Evolutionary conservation across 176 grass and related monocot genomes (phyloP).

Genomic region (Elymus sibiricus): DNA sequence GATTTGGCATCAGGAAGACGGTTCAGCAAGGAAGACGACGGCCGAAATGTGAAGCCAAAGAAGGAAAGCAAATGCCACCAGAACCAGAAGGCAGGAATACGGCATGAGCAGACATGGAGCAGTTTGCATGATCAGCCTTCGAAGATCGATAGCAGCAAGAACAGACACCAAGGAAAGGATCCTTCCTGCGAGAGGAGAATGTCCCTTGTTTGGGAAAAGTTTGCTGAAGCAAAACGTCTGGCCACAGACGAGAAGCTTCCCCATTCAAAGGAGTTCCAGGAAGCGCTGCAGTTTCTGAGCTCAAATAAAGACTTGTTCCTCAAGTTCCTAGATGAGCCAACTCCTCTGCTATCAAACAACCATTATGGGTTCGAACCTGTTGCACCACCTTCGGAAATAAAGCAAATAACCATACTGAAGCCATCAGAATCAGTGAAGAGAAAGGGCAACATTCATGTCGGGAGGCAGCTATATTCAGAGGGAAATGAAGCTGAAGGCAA

Average conservation of each 20-base stretch:
- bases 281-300: conserved; percentile 87
- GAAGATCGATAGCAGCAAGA: conserved; percentile 28
- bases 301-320: conserved; percentile 93
- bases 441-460: conserved; percentile 25
- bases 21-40: conserved; percentile 18
- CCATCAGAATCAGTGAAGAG: conserved; percentile 61
- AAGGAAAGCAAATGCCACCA: conserved; percentile 44
- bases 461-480: conserved; percentile 51
- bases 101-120: conserved; percentile 24
- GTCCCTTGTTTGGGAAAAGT: conserved; percentile 78
- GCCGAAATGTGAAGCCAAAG: conserved; percentile 31
- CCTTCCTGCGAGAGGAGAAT: conserved; percentile 73
- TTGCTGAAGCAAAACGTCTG: conserved; percentile 82
- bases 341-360: conserved; percentile 54
- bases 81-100: conserved; percentile 10
- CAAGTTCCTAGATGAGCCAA: conserved; percentile 87
- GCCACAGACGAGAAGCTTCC: conserved; percentile 82
- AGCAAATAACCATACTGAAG: conserved; percentile 89
- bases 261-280: conserved; percentile 90
- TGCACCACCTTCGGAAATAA: conserved; percentile 53
- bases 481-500: conserved; percentile 37
- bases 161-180: conserved; percentile 32
- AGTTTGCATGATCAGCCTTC: conserved; percentile 31
- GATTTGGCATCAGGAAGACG: conserved; percentile 8
- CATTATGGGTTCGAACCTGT: conserved; percentile 33